A percentile compares a stretch with the other conserved stretches of the same genome.
Evolutionary conservation across 192 early-diverging fungal species (phyloP).

Genomic region (Coemansia sp.): DNA sequence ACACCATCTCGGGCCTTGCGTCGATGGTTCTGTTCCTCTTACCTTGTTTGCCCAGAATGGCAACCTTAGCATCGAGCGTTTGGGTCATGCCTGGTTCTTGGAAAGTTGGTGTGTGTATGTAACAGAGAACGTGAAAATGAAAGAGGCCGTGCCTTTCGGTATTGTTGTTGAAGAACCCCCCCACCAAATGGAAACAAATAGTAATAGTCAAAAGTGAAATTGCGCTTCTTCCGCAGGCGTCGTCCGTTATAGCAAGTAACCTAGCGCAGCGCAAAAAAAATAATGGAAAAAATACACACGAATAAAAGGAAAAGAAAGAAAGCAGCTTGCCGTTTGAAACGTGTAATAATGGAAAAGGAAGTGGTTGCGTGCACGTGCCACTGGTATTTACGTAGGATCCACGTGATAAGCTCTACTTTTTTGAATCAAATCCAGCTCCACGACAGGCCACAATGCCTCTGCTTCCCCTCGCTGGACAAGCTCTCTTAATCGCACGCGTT

Average conservation of each 20-base stretch:
- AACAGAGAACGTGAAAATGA: neutral
- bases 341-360: neutral
- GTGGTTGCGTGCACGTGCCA: neutral
- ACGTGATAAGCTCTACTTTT: too few relatives aligned
- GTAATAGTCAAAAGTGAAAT: neutral
- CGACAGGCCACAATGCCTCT: too few relatives aligned
- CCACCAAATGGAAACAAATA: too few relatives aligned
- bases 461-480: too few relatives aligned
- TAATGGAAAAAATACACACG: neutral
- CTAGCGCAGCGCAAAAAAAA: neutral
- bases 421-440: too few relatives aligned
- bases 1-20: neutral
- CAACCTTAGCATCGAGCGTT: constrained; percentile 70
- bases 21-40: constrained; percentile 9
- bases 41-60: constrained; percentile 75
- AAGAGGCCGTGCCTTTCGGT: neutral
- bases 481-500: too few relatives aligned
- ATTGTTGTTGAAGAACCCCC: neutral
- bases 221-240: neutral
- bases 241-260: neutral
- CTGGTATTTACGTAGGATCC: neutral
- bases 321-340: too few relatives aligned
- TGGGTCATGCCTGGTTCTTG: constrained; percentile 26
- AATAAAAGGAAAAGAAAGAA: constrained; percentile 3
- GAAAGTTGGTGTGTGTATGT: neutral